Conservation (phyloP, 148 eudicot species). For the Vaccinium corymbosum region DNA sequence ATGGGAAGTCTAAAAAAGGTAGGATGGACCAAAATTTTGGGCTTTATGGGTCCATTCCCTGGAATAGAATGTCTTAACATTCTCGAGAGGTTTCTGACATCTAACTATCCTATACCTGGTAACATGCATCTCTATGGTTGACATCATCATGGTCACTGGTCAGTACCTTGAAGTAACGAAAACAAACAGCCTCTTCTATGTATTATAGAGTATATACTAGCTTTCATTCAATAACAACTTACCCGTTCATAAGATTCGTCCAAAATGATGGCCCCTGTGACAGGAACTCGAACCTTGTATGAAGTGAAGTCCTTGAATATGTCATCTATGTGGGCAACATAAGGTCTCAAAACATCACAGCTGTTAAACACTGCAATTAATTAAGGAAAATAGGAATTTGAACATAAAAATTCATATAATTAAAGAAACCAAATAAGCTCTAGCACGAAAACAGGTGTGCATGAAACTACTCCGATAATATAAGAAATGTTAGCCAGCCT, state of each 20-base stretch:
- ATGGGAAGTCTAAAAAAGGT: neutral
- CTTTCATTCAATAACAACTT: conserved; percentile 28
- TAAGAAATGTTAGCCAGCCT: neutral
- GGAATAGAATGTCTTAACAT: neutral
- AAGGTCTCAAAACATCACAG: conserved; percentile 94
- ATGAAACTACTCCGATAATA: neutral
- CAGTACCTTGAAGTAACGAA: neutral
- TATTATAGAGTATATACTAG: neutral
- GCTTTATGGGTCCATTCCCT: neutral
- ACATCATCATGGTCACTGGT: neutral
- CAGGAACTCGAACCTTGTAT: conserved; percentile 97
- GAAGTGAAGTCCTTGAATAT: conserved; percentile 98
- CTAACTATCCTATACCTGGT: neutral
- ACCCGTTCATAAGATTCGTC: conserved; percentile 89
- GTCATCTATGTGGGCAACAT: conserved; percentile 92
- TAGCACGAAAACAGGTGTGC: neutral
- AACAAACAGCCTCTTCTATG: neutral
- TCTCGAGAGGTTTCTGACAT: neutral
- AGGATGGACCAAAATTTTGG: neutral
- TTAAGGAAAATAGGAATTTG: conserved; percentile 40
- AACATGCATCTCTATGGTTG: neutral
- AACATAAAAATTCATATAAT: neutral
- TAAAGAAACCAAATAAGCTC: neutral
- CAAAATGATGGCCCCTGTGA: conserved; percentile 94
- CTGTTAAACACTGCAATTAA: conserved; percentile 73